These are phyloP conservation scores for Royoungia palumana DNA, from an alignment of 768 basidiomycete genomes.

Conservation along the genomic window DNA sequence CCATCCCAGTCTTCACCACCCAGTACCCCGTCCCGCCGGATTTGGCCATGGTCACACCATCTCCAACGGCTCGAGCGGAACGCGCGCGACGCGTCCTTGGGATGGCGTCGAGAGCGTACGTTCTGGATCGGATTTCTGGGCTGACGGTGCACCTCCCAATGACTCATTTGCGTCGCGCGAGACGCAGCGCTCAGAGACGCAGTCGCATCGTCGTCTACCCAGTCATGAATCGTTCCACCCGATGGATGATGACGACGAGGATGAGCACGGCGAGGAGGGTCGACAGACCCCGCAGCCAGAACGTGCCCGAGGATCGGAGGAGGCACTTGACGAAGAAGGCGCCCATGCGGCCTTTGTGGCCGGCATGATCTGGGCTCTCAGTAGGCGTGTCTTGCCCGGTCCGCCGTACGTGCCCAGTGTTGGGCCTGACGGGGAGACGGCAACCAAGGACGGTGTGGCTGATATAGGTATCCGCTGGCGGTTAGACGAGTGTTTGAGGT, in stretches of 20 bases:
- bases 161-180: constrained; percentile 20
- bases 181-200: constrained; percentile 3
- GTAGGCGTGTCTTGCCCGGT: constrained; percentile 67
- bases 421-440: constrained; percentile 12
- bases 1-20: background rate
- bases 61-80: constrained; percentile 19
- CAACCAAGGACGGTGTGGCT: constrained; percentile 36
- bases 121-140: constrained; percentile 79
- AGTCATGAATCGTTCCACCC: constrained; percentile 33
- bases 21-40: constrained; percentile 6
- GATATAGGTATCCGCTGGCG: constrained; percentile 57
- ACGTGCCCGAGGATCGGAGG: constrained; percentile 8
- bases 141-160: constrained; percentile 31
- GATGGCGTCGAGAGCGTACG: constrained; percentile 46
- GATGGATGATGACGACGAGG: constrained; percentile 25
- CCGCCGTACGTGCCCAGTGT: constrained; percentile 63
- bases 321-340: constrained; percentile 66
- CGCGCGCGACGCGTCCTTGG: constrained; percentile 5
- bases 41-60: constrained; percentile 20
- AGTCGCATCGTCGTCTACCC: constrained; percentile 10
- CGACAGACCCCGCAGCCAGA: constrained; percentile 24
- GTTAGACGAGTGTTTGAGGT: constrained; percentile 81
- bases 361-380: constrained; percentile 83
- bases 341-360: constrained; percentile 83
- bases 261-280: constrained; percentile 11